Conservation (phyloP, 208 protist genomes). For the Leishmania gerbilli region DNA sequence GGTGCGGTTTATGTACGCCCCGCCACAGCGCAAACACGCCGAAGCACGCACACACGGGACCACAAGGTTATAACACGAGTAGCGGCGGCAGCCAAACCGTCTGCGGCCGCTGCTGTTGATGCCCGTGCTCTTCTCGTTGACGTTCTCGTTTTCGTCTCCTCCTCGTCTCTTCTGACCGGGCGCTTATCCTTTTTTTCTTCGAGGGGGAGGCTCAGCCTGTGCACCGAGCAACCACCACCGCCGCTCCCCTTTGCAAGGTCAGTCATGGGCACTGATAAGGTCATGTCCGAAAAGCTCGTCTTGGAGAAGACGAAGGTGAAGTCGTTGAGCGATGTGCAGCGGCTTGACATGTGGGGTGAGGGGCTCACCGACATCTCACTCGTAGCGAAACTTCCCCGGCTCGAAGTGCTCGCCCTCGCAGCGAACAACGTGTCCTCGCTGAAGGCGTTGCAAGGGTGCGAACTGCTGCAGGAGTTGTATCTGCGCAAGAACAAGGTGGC, state of each 20-base stretch:
- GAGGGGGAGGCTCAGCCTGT: background rate
- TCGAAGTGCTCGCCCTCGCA: slow-evolving; percentile 87
- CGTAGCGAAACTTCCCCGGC: slow-evolving; percentile 63
- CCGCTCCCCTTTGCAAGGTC: background rate
- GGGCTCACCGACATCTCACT: slow-evolving; percentile 82
- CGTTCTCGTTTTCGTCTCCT: background rate
- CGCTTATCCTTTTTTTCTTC: background rate
- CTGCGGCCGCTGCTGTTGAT: background rate
- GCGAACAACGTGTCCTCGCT: slow-evolving; percentile 86
- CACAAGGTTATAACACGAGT: background rate
- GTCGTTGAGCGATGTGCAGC: slow-evolving; percentile 75
- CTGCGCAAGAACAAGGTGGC: slow-evolving; percentile 91
- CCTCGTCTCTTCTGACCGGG: background rate
- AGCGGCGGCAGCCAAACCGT: background rate
- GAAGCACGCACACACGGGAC: background rate
- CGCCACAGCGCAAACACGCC: background rate
- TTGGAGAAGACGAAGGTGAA: slow-evolving; percentile 87
- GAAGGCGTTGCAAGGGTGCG: slow-evolving; percentile 67
- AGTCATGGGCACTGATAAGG: slow-evolving; percentile 16
- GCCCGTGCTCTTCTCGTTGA: background rate
- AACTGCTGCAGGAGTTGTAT: slow-evolving; percentile 88
- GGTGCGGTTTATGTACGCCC: background rate
- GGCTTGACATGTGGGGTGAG: slow-evolving; percentile 93
- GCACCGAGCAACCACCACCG: background rate
- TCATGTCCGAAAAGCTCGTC: slow-evolving; percentile 82